Evolutionary conservation across 768 basidiomycete genomes (phyloP), one percentile per base, ranked within the genome.

Genomic region (Mycena vitilis): DNA sequence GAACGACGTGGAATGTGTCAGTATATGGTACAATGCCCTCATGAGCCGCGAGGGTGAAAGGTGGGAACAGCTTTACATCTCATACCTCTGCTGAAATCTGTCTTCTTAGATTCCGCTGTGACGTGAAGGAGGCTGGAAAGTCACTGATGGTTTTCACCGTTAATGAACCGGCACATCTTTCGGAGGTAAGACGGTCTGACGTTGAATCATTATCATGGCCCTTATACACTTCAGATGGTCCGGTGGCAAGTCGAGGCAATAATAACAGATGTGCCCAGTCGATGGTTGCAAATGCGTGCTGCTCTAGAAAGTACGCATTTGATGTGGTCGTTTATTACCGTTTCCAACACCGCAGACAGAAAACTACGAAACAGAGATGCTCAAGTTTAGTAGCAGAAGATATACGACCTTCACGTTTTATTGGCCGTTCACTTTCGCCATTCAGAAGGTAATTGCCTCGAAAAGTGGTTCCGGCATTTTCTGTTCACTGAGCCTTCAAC

Each of bases 141-240:
- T 79, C 81, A 73, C 73, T 93, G 15, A 87, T 90, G 81, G 89
- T 89, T 15, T 92, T 90, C 91, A 94, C 93, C 0, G 92, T 94
- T 55, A 94, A 94, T 72, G 81, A 85, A 47, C 83, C 83, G 10
- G 85, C 82, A 58, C 85, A 89, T 70, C 86, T 89, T 86, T 84
- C 87, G 75, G 87, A 89, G 81, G 88, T 87, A 23, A 20, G 42
- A 22, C 16, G 6, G 23, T 12, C 30, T 40, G 40, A 13, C 45
- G 34, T 58, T 30, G 5, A 34, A 16, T 12, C 10, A 7, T 9
- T 25, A 25, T 44, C 30, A n/a, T 42, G 68, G 40, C 40, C 30
- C 30, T 30, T 30, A 30, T 30, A 45, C 40, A 20, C 37, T 25
- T 56, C 47, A 86, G 85, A 84, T 83, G 57, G 85, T 83, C n/a